These are phyloP conservation scores for Mycena maculata DNA, from an alignment of 768 basidiomycete genomes.

Conservation along the genomic window DNA sequence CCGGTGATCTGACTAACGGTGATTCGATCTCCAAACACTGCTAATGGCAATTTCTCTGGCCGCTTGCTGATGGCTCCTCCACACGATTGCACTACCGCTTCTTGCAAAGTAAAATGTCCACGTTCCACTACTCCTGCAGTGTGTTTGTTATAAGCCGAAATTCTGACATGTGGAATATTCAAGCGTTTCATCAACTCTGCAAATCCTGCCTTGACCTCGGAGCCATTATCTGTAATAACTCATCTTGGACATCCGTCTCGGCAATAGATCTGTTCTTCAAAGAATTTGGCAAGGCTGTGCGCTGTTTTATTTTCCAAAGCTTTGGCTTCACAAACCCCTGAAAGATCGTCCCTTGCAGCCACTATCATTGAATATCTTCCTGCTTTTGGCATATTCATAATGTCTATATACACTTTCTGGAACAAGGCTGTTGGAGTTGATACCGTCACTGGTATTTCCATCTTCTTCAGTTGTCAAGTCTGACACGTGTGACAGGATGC, in stretches of 20 bases:
- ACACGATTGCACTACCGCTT: conserved; percentile 25
- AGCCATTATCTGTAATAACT: conserved; percentile 46
- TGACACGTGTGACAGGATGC: neutral
- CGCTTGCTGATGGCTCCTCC: conserved; percentile 26
- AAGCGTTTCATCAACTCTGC: conserved; percentile 2
- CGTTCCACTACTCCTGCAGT: conserved; percentile 52
- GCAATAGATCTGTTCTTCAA: conserved; percentile 31
- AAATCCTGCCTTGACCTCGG: conserved; percentile 39
- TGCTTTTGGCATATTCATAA: conserved; percentile 43
- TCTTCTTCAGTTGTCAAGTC: neutral
- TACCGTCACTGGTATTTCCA: conserved; percentile 34
- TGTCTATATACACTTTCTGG: conserved; percentile 41
- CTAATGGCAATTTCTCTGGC: conserved; percentile 37
- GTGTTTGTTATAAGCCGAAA: conserved; percentile 49
- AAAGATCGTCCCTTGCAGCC: conserved; percentile 21
- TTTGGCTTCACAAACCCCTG: conserved; percentile 42
- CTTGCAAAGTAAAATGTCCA: conserved; percentile 44
- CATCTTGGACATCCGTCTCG: conserved; percentile 29
- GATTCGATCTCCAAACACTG: conserved; percentile 39
- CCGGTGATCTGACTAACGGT: conserved; percentile 37
- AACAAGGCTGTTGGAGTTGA: conserved; percentile 32
- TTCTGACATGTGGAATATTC: conserved; percentile 42
- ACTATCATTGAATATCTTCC: conserved; percentile 37
- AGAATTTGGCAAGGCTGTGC: conserved; percentile 39
- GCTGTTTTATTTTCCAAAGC: conserved; percentile 34